A percentile compares a stretch with the other conserved stretches of the same genome.
phyloP scores from a whole-genome alignment of 1,284 basidiomycete genomes.

The Schizopora paradoxa region DNA sequence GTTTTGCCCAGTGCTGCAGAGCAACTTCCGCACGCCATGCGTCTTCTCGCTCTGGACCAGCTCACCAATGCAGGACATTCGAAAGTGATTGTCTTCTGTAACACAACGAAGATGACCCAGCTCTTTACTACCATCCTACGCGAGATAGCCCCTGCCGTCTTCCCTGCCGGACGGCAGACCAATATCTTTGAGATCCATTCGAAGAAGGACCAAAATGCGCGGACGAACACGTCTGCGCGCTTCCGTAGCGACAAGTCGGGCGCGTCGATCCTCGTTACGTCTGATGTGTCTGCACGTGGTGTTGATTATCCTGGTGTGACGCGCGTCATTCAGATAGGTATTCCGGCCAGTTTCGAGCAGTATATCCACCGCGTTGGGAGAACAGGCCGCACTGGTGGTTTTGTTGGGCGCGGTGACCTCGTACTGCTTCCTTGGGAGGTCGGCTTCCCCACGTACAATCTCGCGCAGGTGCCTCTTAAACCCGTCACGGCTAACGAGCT shows the following conservation, averaged over 20 bases:
- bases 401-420: conserved; percentile 79
- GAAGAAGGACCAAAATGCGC: conserved; percentile 62
- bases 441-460: conserved; percentile 61
- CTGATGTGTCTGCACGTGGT: conserved; percentile 88
- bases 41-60: conserved; percentile 88
- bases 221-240: conserved; percentile 57
- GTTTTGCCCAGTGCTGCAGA: conserved; percentile 61
- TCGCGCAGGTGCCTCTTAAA: conserved; percentile 71
- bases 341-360: conserved; percentile 66
- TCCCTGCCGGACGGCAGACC: conserved; percentile 49
- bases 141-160: conserved; percentile 35
- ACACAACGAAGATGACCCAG: conserved; percentile 86
- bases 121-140: conserved; percentile 65
- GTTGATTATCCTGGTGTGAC: conserved; percentile 91
- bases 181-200: conserved; percentile 85
- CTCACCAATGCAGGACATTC: conserved; percentile 63
- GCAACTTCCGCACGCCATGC: conserved; percentile 77
- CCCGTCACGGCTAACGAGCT: conserved; percentile 50
- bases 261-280: conserved; percentile 73
- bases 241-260: conserved; percentile 65
- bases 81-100: conserved; percentile 86
- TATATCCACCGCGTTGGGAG: conserved; percentile 93
- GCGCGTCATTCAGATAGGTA: conserved; percentile 89
- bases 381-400: conserved; percentile 74
- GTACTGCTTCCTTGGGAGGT: conserved; percentile 83